Conservation (phyloP, 2,329 filamentous ascomycete species). For the Nigrospora sphaerica region DNA sequence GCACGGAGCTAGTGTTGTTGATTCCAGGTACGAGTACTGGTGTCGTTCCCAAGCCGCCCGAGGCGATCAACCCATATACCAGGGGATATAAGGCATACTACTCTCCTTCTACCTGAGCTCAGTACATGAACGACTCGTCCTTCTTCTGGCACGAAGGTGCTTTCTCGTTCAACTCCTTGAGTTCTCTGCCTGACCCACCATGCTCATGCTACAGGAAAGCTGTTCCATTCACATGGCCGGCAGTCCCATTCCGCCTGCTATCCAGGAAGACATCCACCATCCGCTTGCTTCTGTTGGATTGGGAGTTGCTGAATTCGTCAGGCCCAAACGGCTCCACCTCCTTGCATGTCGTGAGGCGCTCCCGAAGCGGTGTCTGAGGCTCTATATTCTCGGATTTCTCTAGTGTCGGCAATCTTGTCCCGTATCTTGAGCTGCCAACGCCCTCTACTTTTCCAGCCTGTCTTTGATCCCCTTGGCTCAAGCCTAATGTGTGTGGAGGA, state of each 20-base stretch:
- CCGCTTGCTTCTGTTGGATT: constrained; percentile 35
- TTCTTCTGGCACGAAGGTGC: too few species aligned
- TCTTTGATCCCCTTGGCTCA: neutral
- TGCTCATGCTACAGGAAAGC: constrained; percentile 21
- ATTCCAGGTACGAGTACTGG: too few species aligned
- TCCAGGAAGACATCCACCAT: constrained; percentile 50
- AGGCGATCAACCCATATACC: too few species aligned
- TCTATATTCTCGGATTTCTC: constrained; percentile 16
- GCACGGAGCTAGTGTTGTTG: too few species aligned
- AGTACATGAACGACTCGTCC: too few species aligned
- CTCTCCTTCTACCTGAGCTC: too few species aligned
- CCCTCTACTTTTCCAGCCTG: neutral
- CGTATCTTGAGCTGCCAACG: neutral
- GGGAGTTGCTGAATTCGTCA: constrained; percentile 9
- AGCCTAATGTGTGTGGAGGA: too few species aligned
- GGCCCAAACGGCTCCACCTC: constrained; percentile 8
- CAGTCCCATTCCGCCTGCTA: constrained; percentile 35
- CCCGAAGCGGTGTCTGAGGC: constrained; percentile 6
- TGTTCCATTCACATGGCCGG: constrained; percentile 27
- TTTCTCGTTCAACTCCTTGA: too few species aligned
- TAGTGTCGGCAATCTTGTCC: neutral
- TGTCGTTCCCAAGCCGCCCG: too few species aligned
- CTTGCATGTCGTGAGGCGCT: constrained; percentile 10
- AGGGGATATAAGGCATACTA: too few species aligned
- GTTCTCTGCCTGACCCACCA: neutral